Evolutionary conservation across 2,329 filamentous ascomycete species (phyloP).

Genomic region (Hypomyces rosellus): DNA sequence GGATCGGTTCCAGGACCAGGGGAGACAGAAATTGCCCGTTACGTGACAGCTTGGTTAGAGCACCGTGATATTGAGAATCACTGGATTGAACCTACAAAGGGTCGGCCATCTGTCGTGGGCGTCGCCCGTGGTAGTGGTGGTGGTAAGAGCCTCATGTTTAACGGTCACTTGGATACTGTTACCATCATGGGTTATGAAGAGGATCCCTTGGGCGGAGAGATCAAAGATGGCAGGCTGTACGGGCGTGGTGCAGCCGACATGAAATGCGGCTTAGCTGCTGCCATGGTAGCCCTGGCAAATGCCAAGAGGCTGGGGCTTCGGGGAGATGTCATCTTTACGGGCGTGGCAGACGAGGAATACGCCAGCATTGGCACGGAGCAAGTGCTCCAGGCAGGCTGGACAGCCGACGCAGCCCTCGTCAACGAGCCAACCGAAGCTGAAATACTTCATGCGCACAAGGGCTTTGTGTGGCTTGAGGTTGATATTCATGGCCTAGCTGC

Average conservation of each 20-base stretch:
- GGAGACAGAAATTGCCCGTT: slow-evolving; percentile 40
- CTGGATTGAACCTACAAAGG: slow-evolving; percentile 39
- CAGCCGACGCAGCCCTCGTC: slow-evolving; percentile 45
- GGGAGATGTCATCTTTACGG: slow-evolving; percentile 47
- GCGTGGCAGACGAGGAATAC: slow-evolving; percentile 49
- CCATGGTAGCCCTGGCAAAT: slow-evolving; percentile 34
- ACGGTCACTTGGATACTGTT: slow-evolving; percentile 49
- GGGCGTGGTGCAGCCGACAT: slow-evolving; percentile 45
- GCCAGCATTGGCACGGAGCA: slow-evolving; percentile 45
- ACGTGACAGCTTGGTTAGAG: slow-evolving; percentile 43
- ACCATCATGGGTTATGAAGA: slow-evolving; percentile 40
- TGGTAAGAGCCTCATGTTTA: slow-evolving; percentile 45
- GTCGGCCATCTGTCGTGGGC: slow-evolving; percentile 45
- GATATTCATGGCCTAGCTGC: slow-evolving; percentile 35
- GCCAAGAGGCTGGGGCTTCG: slow-evolving; percentile 31
- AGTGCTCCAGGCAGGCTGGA: slow-evolving; percentile 45
- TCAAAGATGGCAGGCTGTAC: slow-evolving; percentile 34
- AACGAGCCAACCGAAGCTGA: slow-evolving; percentile 40
- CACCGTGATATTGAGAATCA: slow-evolving; percentile 45
- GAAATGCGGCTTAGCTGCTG: slow-evolving; percentile 45
- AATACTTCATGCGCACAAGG: slow-evolving; percentile 42
- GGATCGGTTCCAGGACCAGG: slow-evolving; percentile 37
- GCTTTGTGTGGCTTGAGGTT: slow-evolving; percentile 42
- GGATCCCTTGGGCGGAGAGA: slow-evolving; percentile 37
- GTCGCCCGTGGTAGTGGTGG: slow-evolving; percentile 39